Percentiles rank a stretch among this genome's conserved stretches.
phyloP scores from a whole-genome alignment of 2,329 filamentous ascomycete genomes.

The Diaporthe longicolla region DNA sequence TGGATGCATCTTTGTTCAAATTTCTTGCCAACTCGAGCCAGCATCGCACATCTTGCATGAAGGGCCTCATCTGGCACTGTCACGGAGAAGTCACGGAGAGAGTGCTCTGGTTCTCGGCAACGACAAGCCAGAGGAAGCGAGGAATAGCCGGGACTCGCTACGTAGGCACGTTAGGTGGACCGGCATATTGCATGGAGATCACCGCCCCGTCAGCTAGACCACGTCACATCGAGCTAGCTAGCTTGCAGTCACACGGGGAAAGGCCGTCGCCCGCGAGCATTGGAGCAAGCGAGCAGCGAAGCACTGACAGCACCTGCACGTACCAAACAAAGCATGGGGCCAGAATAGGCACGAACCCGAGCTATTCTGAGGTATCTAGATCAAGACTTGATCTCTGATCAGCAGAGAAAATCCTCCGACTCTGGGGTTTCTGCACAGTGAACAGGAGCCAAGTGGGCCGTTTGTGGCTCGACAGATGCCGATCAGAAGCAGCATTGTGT shows the following conservation, averaged over 20 bases:
- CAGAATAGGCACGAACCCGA: not conserved
- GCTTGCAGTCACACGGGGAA: not conserved
- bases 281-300: not conserved
- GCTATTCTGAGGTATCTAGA: not conserved
- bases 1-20: not conserved
- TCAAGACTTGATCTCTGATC: not conserved
- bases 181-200: constrained; percentile 25
- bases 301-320: not conserved
- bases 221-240: constrained; percentile 19
- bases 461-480: constrained; percentile 15
- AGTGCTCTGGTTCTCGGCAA: not conserved
- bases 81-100: not conserved
- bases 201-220: constrained; percentile 28
- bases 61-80: not conserved
- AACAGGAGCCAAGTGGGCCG: constrained; percentile 2
- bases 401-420: constrained; percentile 22
- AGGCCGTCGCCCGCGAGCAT: not conserved
- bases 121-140: not conserved
- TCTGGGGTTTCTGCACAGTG: not conserved
- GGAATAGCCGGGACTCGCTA: constrained; percentile 7
- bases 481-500: constrained; percentile 5
- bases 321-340: not conserved
- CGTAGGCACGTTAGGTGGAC: not conserved
- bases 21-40: not conserved
- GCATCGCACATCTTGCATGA: not conserved